A percentile compares a stretch with the other conserved stretches of the same genome.
phyloP scores from a whole-genome alignment of 1,284 basidiomycete genomes.

The Sphagnurus paluster region DNA sequence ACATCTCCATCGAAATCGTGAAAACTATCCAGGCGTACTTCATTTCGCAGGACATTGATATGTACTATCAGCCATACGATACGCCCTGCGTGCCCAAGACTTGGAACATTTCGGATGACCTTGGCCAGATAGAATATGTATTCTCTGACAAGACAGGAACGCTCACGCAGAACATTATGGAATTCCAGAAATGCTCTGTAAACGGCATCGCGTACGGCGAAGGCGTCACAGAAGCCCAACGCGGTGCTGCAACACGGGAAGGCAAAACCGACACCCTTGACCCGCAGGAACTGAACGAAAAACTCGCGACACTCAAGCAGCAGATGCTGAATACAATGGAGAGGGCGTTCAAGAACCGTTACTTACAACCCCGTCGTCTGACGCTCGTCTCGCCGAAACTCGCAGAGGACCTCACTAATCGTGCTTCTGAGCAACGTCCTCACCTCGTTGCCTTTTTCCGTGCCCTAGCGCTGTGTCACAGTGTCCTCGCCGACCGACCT shows the following conservation, averaged over 20 bases:
- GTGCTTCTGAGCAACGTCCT: conserved; percentile 58
- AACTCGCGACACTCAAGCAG: conserved; percentile 67
- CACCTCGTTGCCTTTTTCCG: conserved; percentile 87
- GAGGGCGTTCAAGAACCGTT: conserved; percentile 87
- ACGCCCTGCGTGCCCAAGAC: conserved; percentile 93
- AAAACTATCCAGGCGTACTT: conserved; percentile 98
- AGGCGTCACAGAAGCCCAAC: conserved; percentile 93
- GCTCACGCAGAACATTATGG: conserved; percentile 96
- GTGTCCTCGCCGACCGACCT: conserved; percentile 80
- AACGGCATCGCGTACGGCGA: conserved; percentile 87
- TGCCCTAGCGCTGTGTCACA: conserved; percentile 90
- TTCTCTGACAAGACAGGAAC: conserved; percentile 99
- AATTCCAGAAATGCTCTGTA: conserved; percentile 96
- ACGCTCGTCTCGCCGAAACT: conserved; percentile 89
- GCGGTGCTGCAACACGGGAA: conserved; percentile 85
- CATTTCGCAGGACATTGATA: conserved; percentile 95
- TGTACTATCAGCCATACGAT: conserved; percentile 92
- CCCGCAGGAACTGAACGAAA: conserved; percentile 68
- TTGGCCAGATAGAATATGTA: conserved; percentile 97
- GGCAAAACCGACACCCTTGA: conserved; percentile 67
- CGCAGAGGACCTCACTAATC: conserved; percentile 73
- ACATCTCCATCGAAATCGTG: conserved; percentile 98
- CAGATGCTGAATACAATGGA: conserved; percentile 81
- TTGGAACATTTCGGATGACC: conserved; percentile 97
- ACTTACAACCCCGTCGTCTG: conserved; percentile 77